Conservation (phyloP, 495 filamentous ascomycete species). For the Penicillium robsamsonii region DNA sequence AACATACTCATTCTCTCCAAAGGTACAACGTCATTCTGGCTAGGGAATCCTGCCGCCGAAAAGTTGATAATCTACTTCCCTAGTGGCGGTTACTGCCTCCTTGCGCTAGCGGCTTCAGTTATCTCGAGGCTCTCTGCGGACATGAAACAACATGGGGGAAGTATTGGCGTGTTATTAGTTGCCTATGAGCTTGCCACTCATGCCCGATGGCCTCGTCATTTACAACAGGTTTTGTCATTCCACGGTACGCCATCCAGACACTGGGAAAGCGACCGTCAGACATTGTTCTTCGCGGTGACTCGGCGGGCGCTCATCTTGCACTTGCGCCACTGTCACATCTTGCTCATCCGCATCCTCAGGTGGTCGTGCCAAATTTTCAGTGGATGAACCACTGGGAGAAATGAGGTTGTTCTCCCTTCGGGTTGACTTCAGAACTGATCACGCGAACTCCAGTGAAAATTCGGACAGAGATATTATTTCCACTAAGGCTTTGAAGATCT, state of each 20-base stretch:
- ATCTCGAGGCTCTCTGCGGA: conserved; percentile 4
- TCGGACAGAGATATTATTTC: conserved; percentile 6
- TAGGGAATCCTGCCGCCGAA: conserved; percentile 1
- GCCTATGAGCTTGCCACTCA: conserved; percentile 41
- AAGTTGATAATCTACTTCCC: conserved; percentile 12
- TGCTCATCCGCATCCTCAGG: conserved; percentile 48
- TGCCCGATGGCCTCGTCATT: conserved; percentile 49
- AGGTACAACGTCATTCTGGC: conserved; percentile 4
- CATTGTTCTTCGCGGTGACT: conserved; percentile 54
- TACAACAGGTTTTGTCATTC: conserved; percentile 44
- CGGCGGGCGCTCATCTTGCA: conserved; percentile 54
- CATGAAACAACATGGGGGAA: background rate
- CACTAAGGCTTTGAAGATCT: background rate
- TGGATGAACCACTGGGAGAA: conserved; percentile 9
- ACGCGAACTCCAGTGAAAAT: conserved; percentile 9
- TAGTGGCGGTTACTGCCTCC: conserved; percentile 14
- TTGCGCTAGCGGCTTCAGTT: conserved; percentile 5
- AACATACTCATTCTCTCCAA: background rate
- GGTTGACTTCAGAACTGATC: conserved; percentile 10
- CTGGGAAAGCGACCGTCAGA: conserved; percentile 33
- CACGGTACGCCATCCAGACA: conserved; percentile 42
- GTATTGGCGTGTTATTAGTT: conserved; percentile 1
- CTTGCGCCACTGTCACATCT: conserved; percentile 51
- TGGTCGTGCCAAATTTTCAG: conserved; percentile 10
- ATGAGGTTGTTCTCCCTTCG: conserved; percentile 15